These are phyloP conservation scores for Irpex lacteus DNA, from an alignment of 1,284 basidiomycete species.

Conservation along the genomic window DNA sequence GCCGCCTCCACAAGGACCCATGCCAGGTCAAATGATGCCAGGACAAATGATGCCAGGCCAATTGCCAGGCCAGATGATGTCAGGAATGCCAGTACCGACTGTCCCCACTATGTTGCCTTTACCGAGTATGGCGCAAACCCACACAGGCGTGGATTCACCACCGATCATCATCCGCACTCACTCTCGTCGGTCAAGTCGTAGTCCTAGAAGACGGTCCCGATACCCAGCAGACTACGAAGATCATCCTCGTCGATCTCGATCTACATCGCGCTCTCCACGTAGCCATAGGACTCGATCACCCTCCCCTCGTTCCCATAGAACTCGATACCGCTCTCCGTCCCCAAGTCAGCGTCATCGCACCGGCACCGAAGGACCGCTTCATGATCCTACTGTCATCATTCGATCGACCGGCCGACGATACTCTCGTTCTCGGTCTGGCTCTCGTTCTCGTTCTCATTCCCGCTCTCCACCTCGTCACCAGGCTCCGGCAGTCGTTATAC, in stretches of 20 bases:
- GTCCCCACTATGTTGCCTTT: not conserved
- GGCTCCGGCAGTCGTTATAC: not conserved
- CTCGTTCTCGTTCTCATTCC: conserved; percentile 12
- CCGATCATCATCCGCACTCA: not conserved
- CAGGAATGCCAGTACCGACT: not conserved
- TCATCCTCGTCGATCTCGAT: not conserved
- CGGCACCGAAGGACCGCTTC: not conserved
- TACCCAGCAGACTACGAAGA: not conserved
- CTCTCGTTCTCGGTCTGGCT: not conserved
- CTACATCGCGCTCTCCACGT: not conserved
- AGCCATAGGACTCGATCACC: conserved; percentile 1
- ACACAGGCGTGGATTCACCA: not conserved
- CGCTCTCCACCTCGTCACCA: conserved; percentile 14
- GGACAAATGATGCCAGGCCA: not conserved
- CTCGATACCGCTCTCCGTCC: conserved; percentile 5
- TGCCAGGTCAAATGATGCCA: not conserved
- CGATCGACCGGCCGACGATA: not conserved
- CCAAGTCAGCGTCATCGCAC: not conserved
- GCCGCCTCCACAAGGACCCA: not conserved
- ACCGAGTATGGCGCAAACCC: not conserved
- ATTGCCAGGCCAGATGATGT: not conserved
- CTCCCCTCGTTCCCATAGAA: conserved; percentile 5
- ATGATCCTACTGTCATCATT: not conserved
- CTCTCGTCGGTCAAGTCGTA: not conserved
- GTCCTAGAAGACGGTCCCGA: not conserved